phyloP scores from a whole-genome alignment of 108 stramenopile genomes.

The Parietichytrium sp. region DNA sequence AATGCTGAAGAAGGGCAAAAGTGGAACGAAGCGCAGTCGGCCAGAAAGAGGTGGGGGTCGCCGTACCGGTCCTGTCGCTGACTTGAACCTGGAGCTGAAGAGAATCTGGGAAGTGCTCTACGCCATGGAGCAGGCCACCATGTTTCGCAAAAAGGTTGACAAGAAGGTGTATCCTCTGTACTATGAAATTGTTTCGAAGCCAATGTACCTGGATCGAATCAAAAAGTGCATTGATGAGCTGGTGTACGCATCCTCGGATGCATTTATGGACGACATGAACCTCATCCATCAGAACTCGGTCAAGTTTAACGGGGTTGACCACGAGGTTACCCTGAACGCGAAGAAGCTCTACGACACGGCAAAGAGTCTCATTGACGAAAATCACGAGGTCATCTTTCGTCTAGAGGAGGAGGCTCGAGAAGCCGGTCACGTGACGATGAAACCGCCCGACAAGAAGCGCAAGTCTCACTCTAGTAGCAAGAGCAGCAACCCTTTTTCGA shows the following conservation, averaged over 20 bases:
- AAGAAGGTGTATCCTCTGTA: background rate
- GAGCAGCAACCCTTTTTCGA: too few species aligned
- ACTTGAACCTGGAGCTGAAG: background rate
- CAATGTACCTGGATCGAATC: constrained; percentile 26
- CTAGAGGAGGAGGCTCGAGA: background rate
- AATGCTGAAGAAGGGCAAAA: background rate
- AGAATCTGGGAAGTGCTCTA: background rate
- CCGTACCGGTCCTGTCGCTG: background rate
- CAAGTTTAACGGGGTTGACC: background rate
- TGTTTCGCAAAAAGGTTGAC: constrained; percentile 22
- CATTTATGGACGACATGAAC: background rate
- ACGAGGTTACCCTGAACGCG: background rate
- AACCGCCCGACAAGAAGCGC: background rate
- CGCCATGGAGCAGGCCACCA: background rate
- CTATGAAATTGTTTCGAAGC: background rate
- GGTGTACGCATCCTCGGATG: background rate
- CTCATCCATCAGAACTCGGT: background rate
- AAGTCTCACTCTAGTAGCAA: background rate
- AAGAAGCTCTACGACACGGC: background rate
- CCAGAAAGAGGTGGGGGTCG: background rate
- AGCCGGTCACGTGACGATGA: background rate
- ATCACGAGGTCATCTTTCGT: background rate
- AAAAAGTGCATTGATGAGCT: background rate
- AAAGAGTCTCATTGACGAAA: background rate
- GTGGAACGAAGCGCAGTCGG: background rate